Conservation (phyloP, 345 rosid genomes). For the Carallia pectinifolia region DNA sequence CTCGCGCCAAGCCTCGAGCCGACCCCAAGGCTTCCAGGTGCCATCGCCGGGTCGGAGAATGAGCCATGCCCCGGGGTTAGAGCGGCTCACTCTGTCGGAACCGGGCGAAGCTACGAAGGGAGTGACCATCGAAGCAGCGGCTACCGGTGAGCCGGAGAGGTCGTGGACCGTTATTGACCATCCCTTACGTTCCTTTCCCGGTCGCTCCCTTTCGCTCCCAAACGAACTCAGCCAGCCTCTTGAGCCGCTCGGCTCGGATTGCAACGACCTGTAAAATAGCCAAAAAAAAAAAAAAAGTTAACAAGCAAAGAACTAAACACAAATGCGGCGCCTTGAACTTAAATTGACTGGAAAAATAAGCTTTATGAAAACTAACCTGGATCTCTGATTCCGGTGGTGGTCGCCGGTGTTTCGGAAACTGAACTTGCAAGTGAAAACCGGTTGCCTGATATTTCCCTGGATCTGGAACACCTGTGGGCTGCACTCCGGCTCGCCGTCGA, state of each 20-base stretch:
- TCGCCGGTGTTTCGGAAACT: slow-evolving; percentile 67
- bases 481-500: slow-evolving; percentile 94
- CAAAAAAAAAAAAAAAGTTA: background rate
- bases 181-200: slow-evolving; percentile 75
- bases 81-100: slow-evolving; percentile 82
- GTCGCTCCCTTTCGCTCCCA: slow-evolving; percentile 77
- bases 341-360: too few relatives aligned
- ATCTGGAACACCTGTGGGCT: slow-evolving; percentile 94
- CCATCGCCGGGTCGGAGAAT: slow-evolving; percentile 75
- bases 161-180: slow-evolving; percentile 94
- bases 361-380: slow-evolving; percentile 51
- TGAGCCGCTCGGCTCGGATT: slow-evolving; percentile 44
- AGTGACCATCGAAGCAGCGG: slow-evolving; percentile 74
- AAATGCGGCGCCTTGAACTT: too few relatives aligned
- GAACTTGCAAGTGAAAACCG: slow-evolving; percentile 95
- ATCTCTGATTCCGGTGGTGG: slow-evolving; percentile 65
- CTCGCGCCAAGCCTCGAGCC: slow-evolving; percentile 95
- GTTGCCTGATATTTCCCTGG: slow-evolving; percentile 78
- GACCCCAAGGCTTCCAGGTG: slow-evolving; percentile 93
- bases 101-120: slow-evolving; percentile 89
- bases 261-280: slow-evolving; percentile 52
- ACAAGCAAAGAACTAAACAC: slow-evolving; percentile 14
- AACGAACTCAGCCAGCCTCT: slow-evolving; percentile 78
- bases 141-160: slow-evolving; percentile 87
- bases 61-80: slow-evolving; percentile 89